Percentiles rank a stretch among this genome's conserved stretches.
phyloP scores from a whole-genome alignment of 345 rosid species.

The Garcia nutans region DNA sequence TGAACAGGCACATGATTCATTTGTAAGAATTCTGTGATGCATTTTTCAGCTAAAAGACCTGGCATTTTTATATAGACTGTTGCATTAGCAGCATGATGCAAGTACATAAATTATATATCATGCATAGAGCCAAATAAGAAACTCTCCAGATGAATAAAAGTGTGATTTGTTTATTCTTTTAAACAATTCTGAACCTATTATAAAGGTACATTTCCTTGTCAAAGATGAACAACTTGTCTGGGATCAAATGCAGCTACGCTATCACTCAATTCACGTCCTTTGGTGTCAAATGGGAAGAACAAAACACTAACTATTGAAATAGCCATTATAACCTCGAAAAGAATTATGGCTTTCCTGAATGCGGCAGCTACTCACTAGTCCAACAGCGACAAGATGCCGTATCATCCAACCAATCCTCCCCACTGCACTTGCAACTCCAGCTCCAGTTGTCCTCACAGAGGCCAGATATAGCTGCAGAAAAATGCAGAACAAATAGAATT shows the following conservation, averaged over 20 bases:
- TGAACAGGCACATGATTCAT: too few species aligned
- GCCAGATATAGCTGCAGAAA: conserved; percentile 24
- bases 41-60: too few species aligned
- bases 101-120: too few species aligned
- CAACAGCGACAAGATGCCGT: conserved; percentile 30
- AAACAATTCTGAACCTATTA: too few species aligned
- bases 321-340: conserved; percentile 15
- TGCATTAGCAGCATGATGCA: too few species aligned
- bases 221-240: background rate
- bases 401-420: conserved; percentile 29
- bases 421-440: conserved; percentile 25
- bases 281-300: conserved; percentile 28
- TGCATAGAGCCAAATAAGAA: too few species aligned
- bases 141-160: too few species aligned
- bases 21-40: too few species aligned
- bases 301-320: conserved; percentile 12
- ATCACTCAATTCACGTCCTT: conserved; percentile 23
- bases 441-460: conserved; percentile 21
- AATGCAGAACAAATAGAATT: background rate
- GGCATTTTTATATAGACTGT: too few species aligned
- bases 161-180: too few species aligned
- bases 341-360: conserved; percentile 18
- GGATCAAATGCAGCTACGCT: conserved; percentile 10
- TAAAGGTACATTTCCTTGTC: background rate
- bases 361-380: conserved; percentile 19